phyloP scores from a whole-genome alignment of 75 land plant genomes.

The Cunninghamia lanceolata region DNA sequence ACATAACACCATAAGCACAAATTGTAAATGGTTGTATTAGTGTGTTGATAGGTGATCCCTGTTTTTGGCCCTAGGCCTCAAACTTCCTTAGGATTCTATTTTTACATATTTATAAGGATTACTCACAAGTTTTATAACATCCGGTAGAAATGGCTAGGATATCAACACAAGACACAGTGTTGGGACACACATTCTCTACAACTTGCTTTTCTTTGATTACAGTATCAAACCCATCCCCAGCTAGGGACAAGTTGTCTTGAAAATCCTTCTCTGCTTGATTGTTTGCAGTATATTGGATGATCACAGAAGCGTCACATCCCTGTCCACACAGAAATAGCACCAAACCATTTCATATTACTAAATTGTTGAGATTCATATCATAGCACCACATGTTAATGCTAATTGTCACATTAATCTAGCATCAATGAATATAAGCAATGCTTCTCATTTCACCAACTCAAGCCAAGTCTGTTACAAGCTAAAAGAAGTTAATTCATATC shows the following conservation, averaged over 20 bases:
- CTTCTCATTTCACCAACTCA: no score
- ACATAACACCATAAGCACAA: not conserved
- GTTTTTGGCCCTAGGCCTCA: not conserved
- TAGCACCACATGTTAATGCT: not conserved
- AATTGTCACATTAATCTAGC: no score
- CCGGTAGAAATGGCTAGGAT: not conserved
- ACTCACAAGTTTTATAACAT: conserved; percentile 19
- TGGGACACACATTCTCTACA: no score
- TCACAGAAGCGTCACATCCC: conserved; percentile 78
- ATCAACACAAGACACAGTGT: no score
- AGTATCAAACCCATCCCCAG: no score
- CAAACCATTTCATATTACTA: not conserved
- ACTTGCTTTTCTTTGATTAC: no score
- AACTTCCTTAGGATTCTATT: not conserved
- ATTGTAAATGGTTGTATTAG: not conserved
- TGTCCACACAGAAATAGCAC: not conserved
- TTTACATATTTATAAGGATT: no score
- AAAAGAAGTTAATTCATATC: no score
- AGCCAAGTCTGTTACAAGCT: no score
- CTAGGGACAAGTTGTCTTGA: no score
- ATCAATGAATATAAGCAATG: no score
- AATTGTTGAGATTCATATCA: not conserved
- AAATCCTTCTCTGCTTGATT: no score
- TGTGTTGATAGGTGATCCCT: not conserved
- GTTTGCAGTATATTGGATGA: conserved; percentile 35